phyloP scores from a whole-genome alignment of 768 basidiomycete genomes.

The Gymnopilus junonius region DNA sequence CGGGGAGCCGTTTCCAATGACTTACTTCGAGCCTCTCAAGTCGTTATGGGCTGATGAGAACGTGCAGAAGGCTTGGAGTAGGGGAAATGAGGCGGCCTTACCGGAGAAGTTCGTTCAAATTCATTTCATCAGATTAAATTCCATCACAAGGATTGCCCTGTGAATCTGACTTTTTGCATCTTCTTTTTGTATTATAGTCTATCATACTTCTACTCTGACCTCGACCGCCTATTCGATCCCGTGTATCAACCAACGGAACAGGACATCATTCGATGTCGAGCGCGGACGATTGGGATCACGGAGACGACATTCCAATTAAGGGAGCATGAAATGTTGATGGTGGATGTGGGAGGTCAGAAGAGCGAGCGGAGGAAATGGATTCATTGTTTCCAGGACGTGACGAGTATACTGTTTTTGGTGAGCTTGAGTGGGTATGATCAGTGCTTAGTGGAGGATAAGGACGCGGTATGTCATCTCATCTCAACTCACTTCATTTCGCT shows the following conservation, averaged over 20 bases:
- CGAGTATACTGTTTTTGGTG: constrained; percentile 89
- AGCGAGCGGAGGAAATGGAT: constrained; percentile 94
- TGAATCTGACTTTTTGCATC: background rate
- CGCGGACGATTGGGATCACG: constrained; percentile 89
- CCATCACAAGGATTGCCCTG: background rate
- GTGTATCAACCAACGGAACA: constrained; percentile 78
- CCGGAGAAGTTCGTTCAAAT: constrained; percentile 87
- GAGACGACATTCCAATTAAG: constrained; percentile 83
- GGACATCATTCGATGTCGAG: constrained; percentile 86
- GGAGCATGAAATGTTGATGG: constrained; percentile 88
- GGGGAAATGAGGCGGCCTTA: constrained; percentile 90
- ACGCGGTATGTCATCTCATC: constrained; percentile 63
- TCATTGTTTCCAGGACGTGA: constrained; percentile 94
- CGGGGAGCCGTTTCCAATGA: constrained; percentile 76
- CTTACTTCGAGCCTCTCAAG: constrained; percentile 69
- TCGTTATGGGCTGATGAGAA: constrained; percentile 78
- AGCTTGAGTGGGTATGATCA: constrained; percentile 94
- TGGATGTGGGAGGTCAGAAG: constrained; percentile 94
- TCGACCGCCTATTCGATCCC: constrained; percentile 81
- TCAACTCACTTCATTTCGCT: background rate
- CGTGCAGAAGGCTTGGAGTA: constrained; percentile 73
- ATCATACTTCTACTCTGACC: constrained; percentile 74
- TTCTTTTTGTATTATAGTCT: constrained; percentile 45
- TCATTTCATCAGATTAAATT: background rate
- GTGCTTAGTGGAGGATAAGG: constrained; percentile 90